phyloP scores from a whole-genome alignment of 2,329 filamentous ascomycete genomes.

The Pseudocercospora cruenta region DNA sequence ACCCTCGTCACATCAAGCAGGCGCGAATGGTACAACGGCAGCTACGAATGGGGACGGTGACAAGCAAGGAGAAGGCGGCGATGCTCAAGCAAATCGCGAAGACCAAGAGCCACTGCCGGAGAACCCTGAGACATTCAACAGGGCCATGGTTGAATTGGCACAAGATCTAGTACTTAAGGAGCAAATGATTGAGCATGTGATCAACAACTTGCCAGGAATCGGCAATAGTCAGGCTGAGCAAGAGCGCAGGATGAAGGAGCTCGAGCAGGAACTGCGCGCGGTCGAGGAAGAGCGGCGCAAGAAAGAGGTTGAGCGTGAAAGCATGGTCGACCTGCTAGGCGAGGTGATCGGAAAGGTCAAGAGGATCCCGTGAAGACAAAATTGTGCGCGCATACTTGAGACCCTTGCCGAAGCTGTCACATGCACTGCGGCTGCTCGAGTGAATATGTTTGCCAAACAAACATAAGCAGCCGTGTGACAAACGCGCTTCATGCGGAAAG shows the following conservation, averaged over 20 bases:
- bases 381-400: background rate
- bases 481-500: slow-evolving; percentile 1
- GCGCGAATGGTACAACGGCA: slow-evolving; percentile 2
- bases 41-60: slow-evolving; percentile 28
- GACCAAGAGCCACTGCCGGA: slow-evolving; percentile 60
- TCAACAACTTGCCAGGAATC: slow-evolving; percentile 74
- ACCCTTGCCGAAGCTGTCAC: background rate
- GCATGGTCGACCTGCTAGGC: slow-evolving; percentile 50
- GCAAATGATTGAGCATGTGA: slow-evolving; percentile 79
- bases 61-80: slow-evolving; percentile 10
- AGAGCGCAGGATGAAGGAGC: slow-evolving; percentile 58
- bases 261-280: slow-evolving; percentile 49
- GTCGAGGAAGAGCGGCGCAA: slow-evolving; percentile 46
- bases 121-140: slow-evolving; percentile 65
- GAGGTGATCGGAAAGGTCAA: slow-evolving; percentile 49
- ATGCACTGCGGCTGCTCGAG: background rate
- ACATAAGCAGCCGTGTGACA: slow-evolving; percentile 3
- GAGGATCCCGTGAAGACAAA: slow-evolving; percentile 34
- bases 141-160: slow-evolving; percentile 72
- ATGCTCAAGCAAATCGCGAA: background rate
- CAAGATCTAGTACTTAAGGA: slow-evolving; percentile 77
- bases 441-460: slow-evolving; percentile 6
- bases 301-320: slow-evolving; percentile 48
- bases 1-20: slow-evolving; percentile 20
- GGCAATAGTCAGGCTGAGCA: slow-evolving; percentile 80